Evolutionary conservation across 768 basidiomycete species (phyloP), one percentile per base, ranked within the genome.

Genomic region (Suillus americanus): DNA sequence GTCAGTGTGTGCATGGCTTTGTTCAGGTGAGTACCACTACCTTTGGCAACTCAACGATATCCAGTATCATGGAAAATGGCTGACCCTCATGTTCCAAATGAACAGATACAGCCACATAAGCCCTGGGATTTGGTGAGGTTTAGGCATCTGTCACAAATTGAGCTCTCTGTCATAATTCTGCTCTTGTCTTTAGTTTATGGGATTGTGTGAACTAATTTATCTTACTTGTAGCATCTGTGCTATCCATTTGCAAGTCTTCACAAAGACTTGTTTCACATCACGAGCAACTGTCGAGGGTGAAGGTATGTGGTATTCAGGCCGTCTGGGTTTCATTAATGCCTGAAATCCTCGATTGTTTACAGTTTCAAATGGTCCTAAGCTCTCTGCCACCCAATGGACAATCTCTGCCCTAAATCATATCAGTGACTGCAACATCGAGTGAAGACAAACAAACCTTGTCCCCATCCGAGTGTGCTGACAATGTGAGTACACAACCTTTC

Each of bases 111-210:
- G 76, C 77, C 2, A 79, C 63, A 46, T 69, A 78, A 0, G 74
- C 76, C 7, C 71, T 63, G 48, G 79, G 74, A 60, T 80, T 80
- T 0, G 77, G 75, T 0, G 75, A 77, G 0, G 76, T 78, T 79
- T 79, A 82, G 0, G 73, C 71, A 65, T 82, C 78, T 0, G 76
- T 77, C 0, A 70, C 70, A 43, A 43, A 43, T 43, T 43, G 41
- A 43, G 41, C 41, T 43, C 41, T 18, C 16, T 18, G 6, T 43
- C 41, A 8, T 43, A 43, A 43, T 20, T 43, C 78, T 78, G 64
- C 35, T 61, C 16, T 41, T 6, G 40, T 41, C 30, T 41, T 41
- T 41, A 43, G 41, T 43, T 43, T 43, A 20, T 43, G 16, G 5
- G 18, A 18, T 43, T 5, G 18, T 43, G 41, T 43, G 41, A 43